Percentiles rank a stretch among this genome's conserved stretches.
Conservation (phyloP, 805 yeast species). For the Gaillardinia entomophila region DNA sequence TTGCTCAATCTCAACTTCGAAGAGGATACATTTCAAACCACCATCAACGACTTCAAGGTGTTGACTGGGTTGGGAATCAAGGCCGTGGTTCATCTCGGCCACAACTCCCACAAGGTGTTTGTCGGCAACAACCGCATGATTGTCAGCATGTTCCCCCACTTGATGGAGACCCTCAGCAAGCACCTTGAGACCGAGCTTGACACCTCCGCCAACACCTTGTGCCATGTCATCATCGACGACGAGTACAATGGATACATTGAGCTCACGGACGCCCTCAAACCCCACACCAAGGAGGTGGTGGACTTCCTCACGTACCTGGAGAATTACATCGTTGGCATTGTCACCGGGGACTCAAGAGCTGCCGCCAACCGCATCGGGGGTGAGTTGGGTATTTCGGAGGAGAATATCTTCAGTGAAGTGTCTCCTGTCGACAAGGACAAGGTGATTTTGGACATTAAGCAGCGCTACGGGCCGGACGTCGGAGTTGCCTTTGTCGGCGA, state of each 20-base stretch:
- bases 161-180: conserved; percentile 4
- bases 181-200: conserved; percentile 8
- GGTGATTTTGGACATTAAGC: conserved; percentile 54
- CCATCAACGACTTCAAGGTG: conserved; percentile 29
- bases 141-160: conserved; percentile 12
- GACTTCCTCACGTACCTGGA: conserved; percentile 40
- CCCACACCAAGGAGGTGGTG: conserved; percentile 59
- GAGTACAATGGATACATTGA: conserved; percentile 59
- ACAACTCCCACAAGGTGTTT: conserved; percentile 23
- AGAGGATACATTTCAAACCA: conserved; percentile 24
- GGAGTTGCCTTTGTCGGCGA: conserved; percentile 89
- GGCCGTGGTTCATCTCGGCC: conserved; percentile 30
- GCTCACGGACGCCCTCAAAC: conserved; percentile 61
- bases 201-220: conserved; percentile 35
- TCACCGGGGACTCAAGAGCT: conserved; percentile 76
- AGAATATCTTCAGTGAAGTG: conserved; percentile 67
- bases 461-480: conserved; percentile 28
- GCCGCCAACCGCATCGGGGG: conserved; percentile 63
- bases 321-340: conserved; percentile 69
- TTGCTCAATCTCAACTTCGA: conserved; percentile 23
- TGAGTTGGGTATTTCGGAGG: conserved; percentile 58
- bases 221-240: conserved; percentile 56
- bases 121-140: conserved; percentile 49
- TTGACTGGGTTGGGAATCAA: conserved; percentile 43
- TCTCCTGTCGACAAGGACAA: conserved; percentile 73